Base-by-base conservation (phyloP, 805 yeast genomes). In the Candida fluviatilis region DNA sequence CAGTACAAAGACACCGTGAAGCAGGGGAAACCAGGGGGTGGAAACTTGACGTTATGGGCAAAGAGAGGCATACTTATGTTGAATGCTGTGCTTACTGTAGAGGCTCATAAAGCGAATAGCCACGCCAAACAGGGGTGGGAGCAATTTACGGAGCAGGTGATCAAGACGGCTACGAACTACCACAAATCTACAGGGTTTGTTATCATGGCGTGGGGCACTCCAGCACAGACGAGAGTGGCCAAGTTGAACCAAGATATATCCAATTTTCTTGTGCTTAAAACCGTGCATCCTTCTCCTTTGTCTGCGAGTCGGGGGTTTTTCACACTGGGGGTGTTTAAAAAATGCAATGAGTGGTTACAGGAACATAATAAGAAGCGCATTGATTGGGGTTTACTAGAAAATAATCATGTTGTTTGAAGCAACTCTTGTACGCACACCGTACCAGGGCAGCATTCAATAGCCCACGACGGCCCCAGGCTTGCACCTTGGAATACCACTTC, bases 101-200 rank as follows among this genome's bases (percentile, higher is more conserved):
- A 82, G 42, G 96, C 96, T 0, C 97, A 91, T 55, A 78, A 81
- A 52, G 95, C 99, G 8, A 88, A 89, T 52, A 88, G 97, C 10
- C 99, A 93, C 55, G 78, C 96, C 0, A 78, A 80, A 24, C 71
- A 71, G 48, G 99, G 99, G 0, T 93, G 99, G 99, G 97, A 90
- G 52, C 67, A 65, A 25, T 89, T 93, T 57, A 93, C 99, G 0
- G 86, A 78, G 51, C 70, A 76, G 23, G 88, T 81, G 1, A 73
- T 93, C 11, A 63, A 69, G 27, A 50, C 64, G 1, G 70, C 83
- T 26, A 62, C 82, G 7, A 55, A 68, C 12, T 71, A 71, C 47
- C 78, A 79, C 32, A 57, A 68, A 8, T 33, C 40, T 14, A 42
- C 50, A n/a, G 88, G 87, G 1, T 67, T 88, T 18, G 85, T 81